phyloP scores from a whole-genome alignment of 208 protist genomes.

The Leishmania aethiopica region DNA sequence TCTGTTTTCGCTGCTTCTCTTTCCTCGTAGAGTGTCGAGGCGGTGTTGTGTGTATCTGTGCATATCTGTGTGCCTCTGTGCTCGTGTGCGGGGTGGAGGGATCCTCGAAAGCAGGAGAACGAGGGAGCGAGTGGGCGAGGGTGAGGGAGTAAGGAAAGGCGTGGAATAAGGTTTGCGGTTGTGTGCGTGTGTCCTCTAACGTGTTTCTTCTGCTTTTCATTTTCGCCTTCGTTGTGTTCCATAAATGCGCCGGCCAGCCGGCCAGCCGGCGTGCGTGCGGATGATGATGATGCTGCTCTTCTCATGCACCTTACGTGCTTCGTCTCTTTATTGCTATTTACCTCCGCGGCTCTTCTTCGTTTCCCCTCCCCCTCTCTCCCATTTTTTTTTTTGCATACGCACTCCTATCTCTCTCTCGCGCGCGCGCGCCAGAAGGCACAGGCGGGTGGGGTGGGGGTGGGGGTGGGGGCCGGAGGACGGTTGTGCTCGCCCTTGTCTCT shows the following conservation, averaged over 20 bases:
- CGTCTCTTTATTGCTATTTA: no score
- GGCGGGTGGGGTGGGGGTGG: neutral
- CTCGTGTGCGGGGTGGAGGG: neutral
- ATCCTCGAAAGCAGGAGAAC: neutral
- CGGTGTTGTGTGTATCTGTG: neutral
- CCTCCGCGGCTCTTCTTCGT: no score
- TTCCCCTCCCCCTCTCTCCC: neutral
- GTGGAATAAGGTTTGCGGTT: no score
- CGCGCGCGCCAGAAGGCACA: neutral
- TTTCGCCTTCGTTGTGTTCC: no score
- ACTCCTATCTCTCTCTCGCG: neutral
- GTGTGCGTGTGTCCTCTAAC: no score
- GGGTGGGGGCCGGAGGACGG: neutral
- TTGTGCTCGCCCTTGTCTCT: neutral
- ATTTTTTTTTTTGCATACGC: neutral
- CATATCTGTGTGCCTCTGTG: neutral
- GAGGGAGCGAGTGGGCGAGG: neutral
- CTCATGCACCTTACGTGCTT: no score
- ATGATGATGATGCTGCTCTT: no score
- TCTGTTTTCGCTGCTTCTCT: neutral
- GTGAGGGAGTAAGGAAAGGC: neutral
- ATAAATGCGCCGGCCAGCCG: no score
- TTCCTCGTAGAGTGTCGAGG: neutral
- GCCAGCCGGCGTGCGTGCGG: no score
- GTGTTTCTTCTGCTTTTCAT: no score